Conservation (phyloP, 306 rosid species). For the Pyrus communis region DNA sequence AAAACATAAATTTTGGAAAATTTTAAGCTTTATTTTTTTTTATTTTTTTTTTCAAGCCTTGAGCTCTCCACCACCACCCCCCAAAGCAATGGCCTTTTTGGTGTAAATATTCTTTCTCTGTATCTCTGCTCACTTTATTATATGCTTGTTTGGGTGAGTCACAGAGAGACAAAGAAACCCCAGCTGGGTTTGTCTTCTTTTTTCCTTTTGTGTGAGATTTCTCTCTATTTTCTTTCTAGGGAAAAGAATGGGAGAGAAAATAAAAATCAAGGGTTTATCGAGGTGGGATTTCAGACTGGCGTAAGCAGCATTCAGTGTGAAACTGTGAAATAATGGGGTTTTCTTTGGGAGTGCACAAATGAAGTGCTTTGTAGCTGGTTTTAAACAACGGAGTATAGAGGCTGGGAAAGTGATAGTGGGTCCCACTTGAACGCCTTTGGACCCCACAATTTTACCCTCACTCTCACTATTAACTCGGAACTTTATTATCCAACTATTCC, state of each 20-base stretch:
- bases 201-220: background rate
- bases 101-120: slow-evolving; percentile 17
- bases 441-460: slow-evolving; percentile 19
- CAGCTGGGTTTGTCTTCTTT: slow-evolving; percentile 24
- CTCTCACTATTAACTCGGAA: background rate
- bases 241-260: background rate
- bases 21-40: no score
- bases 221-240: background rate
- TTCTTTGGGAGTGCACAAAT: slow-evolving; percentile 7
- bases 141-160: slow-evolving; percentile 32
- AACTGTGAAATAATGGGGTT: background rate
- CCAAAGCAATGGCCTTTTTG: slow-evolving; percentile 31
- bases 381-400: slow-evolving; percentile 32
- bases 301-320: background rate
- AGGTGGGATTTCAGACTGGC: background rate
- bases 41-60: slow-evolving; percentile 1
- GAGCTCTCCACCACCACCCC: slow-evolving; percentile 6
- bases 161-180: slow-evolving; percentile 34
- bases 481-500: background rate
- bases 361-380: slow-evolving; percentile 55
- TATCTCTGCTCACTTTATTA: slow-evolving; percentile 43
- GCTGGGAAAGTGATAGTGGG: slow-evolving; percentile 21
- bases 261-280: slow-evolving; percentile 5
- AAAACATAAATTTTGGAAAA: slow-evolving; percentile 10
- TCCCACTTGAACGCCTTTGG: slow-evolving; percentile 20